phyloP scores from a whole-genome alignment of 73 alveolate species.

The Stentor roeselii region DNA sequence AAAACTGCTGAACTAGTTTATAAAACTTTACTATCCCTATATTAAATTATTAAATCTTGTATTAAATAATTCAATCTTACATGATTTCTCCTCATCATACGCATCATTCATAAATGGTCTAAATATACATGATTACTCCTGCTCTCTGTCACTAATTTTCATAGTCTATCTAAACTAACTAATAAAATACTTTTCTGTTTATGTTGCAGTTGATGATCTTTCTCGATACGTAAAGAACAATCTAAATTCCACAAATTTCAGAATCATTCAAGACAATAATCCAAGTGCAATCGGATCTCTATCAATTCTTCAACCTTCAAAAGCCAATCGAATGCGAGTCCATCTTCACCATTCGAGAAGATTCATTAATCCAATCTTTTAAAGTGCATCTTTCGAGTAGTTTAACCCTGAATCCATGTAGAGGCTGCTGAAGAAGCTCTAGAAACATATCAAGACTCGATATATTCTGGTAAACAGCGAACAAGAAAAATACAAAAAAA shows the following conservation, averaged over 20 bases:
- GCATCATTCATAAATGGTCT: too few species aligned
- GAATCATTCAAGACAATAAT: background rate
- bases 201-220: background rate
- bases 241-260: background rate
- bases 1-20: too few species aligned
- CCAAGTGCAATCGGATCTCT: background rate
- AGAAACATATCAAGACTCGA: constrained; percentile 18
- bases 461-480: constrained; percentile 24
- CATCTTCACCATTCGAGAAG: background rate
- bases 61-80: too few species aligned
- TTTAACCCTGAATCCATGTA: background rate
- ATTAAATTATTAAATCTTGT: too few species aligned
- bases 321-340: constrained; percentile 26
- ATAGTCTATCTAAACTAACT: background rate
- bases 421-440: constrained; percentile 19
- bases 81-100: too few species aligned
- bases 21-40: too few species aligned
- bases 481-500: background rate
- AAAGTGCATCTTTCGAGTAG: background rate
- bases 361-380: background rate
- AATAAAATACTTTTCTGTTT: background rate
- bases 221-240: background rate
- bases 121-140: too few species aligned
- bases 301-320: background rate
- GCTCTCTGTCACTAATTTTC: too few species aligned